Conservation (phyloP, 2,329 filamentous ascomycete genomes). For the Aureobasidium sp. region DNA sequence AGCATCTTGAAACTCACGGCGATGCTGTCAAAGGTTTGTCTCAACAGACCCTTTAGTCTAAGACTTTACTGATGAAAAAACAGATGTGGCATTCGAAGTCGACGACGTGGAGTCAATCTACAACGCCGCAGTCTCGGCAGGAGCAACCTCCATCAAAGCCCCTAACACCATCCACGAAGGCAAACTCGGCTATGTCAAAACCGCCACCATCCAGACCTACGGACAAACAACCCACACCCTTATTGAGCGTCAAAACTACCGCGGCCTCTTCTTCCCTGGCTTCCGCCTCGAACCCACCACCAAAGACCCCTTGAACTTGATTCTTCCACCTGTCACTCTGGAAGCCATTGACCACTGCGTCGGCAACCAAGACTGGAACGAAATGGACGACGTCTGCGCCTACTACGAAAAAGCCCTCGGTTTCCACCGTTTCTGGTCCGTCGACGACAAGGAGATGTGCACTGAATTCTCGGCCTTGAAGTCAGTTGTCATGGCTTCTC, state of each 20-base stretch:
- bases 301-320: slow-evolving; percentile 40
- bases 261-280: slow-evolving; percentile 74
- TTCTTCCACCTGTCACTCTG: slow-evolving; percentile 59
- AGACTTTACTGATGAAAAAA: neutral
- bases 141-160: slow-evolving; percentile 54
- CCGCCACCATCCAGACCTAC: slow-evolving; percentile 82
- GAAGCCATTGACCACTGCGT: slow-evolving; percentile 90
- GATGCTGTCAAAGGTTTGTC: slow-evolving; percentile 68
- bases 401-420: slow-evolving; percentile 82
- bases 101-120: slow-evolving; percentile 82
- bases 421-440: slow-evolving; percentile 96
- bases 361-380: slow-evolving; percentile 91
- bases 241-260: slow-evolving; percentile 64
- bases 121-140: slow-evolving; percentile 59
- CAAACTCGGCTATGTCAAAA: slow-evolving; percentile 59
- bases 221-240: slow-evolving; percentile 94
- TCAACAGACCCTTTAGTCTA: neutral
- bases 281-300: slow-evolving; percentile 51
- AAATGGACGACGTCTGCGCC: slow-evolving; percentile 62
- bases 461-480: slow-evolving; percentile 86
- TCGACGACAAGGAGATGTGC: slow-evolving; percentile 87
- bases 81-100: slow-evolving; percentile 87
- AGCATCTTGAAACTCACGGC: slow-evolving; percentile 77
- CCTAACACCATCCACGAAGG: slow-evolving; percentile 54
- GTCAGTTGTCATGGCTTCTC: slow-evolving; percentile 82